Conservation (phyloP, 108 stramenopile genomes). For the Cyclotella choctawhatcheeana region DNA sequence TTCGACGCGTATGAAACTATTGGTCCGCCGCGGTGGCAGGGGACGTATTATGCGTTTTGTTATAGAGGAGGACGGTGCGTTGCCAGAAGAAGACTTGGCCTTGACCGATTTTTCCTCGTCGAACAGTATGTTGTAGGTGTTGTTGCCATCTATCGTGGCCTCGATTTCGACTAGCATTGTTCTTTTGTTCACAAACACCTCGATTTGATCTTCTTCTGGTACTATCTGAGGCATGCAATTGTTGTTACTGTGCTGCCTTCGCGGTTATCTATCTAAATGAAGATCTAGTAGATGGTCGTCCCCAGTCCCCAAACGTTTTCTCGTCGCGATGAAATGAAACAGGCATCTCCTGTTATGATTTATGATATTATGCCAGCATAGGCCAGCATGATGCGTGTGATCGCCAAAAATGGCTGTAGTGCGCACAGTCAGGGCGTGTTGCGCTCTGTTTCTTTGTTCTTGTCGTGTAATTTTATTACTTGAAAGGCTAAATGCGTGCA, state of each 20-base stretch:
- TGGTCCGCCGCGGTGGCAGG: background rate
- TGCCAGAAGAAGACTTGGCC: background rate
- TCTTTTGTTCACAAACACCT: slow-evolving; percentile 4
- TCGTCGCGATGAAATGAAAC: no score
- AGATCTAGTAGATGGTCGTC: background rate
- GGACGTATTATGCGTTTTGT: background rate
- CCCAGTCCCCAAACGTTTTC: no score
- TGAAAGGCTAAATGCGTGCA: no score
- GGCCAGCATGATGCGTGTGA: no score
- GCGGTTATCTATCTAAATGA: background rate
- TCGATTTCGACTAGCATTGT: slow-evolving; percentile 14
- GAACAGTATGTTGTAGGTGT: slow-evolving; percentile 9
- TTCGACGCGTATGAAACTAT: slow-evolving; percentile 29
- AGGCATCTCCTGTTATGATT: no score
- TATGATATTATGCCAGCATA: no score
- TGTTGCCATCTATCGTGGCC: slow-evolving; percentile 7
- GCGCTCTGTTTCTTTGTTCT: no score
- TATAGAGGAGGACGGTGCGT: background rate
- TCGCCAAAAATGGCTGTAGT: no score
- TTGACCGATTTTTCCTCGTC: slow-evolving; percentile 13
- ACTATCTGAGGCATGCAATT: background rate
- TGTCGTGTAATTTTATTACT: no score
- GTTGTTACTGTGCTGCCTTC: slow-evolving; percentile 1
- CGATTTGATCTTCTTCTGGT: slow-evolving; percentile 8
- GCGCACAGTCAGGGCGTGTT: no score